Evolutionary conservation across 225 moss, liverwort and hornwort species (phyloP).

Genomic region (Rhytidiadelphus loreus): DNA sequence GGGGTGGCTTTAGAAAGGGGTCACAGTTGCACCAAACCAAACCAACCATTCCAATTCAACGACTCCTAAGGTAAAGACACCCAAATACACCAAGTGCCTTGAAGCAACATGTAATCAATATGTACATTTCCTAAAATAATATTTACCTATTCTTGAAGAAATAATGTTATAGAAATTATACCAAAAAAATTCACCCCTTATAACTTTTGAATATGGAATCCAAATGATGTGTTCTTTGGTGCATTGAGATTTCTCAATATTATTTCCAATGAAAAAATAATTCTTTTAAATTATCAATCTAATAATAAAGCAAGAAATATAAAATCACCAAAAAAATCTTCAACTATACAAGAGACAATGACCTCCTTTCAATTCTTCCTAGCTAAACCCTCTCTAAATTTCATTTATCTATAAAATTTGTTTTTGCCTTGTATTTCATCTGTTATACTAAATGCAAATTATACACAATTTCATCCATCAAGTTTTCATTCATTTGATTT

Average conservation of each 20-base stretch:
- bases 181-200: not conserved
- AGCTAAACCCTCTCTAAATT: too few relatives aligned
- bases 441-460: too few relatives aligned
- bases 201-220: not conserved
- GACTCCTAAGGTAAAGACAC: rapidly evolving
- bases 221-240: not conserved
- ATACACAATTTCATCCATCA: too few relatives aligned
- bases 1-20: too few relatives aligned
- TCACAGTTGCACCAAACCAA: rapidly evolving
- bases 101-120: not conserved
- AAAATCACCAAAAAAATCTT: too few relatives aligned
- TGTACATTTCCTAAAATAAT: not conserved
- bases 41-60: not conserved
- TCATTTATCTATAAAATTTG: too few relatives aligned
- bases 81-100: not conserved
- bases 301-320: too few relatives aligned
- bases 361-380: too few relatives aligned
- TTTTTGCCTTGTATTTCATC: too few relatives aligned
- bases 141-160: not conserved
- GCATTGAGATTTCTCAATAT: not conserved
- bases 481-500: too few relatives aligned
- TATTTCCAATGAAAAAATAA: not conserved
- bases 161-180: not conserved
- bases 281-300: not conserved
- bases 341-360: too few relatives aligned